Evolutionary conservation across 2,329 filamentous ascomycete species (phyloP).

Genomic region (Dactylellina cionopaga): DNA sequence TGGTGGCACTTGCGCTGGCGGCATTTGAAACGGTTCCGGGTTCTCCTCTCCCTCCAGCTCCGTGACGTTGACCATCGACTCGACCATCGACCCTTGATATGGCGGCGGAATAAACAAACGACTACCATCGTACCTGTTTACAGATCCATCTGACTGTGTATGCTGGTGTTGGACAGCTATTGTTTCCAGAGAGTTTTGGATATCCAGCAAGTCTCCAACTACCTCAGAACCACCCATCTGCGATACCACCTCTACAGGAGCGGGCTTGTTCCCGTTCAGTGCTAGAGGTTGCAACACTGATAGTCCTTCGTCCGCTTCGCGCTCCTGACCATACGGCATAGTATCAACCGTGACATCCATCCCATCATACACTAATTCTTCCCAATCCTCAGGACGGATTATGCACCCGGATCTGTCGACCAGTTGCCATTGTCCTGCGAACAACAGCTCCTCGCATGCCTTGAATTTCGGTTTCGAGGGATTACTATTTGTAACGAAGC

Average conservation of each 20-base stretch:
- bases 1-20: background rate
- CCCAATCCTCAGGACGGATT: conserved; percentile 43
- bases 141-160: background rate
- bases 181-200: conserved; percentile 21
- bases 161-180: background rate
- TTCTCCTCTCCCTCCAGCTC: conserved; percentile 31
- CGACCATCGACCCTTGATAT: background rate
- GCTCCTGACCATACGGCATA: conserved; percentile 5
- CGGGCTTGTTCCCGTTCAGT: background rate
- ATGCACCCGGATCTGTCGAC: conserved; percentile 37
- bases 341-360: conserved; percentile 49
- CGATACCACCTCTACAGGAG: background rate
- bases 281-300: conserved; percentile 15
- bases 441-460: conserved; percentile 33
- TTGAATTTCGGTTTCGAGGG: conserved; percentile 21
- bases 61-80: background rate
- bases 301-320: conserved; percentile 2
- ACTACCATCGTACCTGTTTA: background rate
- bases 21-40: no score
- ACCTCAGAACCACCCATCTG: conserved; percentile 7
- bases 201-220: conserved; percentile 40
- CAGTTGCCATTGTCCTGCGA: conserved; percentile 41
- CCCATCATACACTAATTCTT: conserved; percentile 38
- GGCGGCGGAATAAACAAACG: conserved; percentile 1
- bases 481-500: conserved; percentile 22